Base-by-base conservation (phyloP, 805 yeast species). In the Candida schatavii region DNA sequence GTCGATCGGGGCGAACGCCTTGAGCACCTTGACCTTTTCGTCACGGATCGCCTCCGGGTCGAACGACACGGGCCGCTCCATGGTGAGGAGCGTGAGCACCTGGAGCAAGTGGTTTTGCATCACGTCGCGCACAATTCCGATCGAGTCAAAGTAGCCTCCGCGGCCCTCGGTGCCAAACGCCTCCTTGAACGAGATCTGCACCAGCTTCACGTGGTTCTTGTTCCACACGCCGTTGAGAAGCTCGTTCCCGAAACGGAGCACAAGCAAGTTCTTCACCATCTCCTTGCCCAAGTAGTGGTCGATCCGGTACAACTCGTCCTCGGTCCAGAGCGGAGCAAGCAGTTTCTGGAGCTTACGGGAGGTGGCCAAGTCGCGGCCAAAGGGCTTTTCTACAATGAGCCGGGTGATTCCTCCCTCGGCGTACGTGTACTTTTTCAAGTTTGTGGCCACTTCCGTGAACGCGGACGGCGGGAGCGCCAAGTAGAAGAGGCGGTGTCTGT, bases 121-220 rank as follows among this genome's bases (percentile, higher is more conserved):
- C 37, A 93, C 98, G 61, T 93, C 99, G 66, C 99, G 81, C 52
- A 93, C 86, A 60, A 93, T 93, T 45, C 99, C 99, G 57, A 90
- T 88, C 42, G 76, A 74, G 67, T 93, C 98, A 59, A 93, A 93
- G 72, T 93, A 93, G 29, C 99, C 99, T 53, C 99, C 99, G 62
- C 99, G 81, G 43, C 99, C 99, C 69, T 93, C 97, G 31, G 99
- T 93, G 42, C 99, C 99, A 55, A 93, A 93, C n/a, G 93, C 88
- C 71, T 93, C 99, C 72, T 93, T 93, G 75, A 93, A 91, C 11
- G 91, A 78, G 52, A 93, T 81, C 72, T 91, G 97, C 47, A 93
- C 82, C 30, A 83, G 78, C 47, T 80, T 75, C 57, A 93, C 81
- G 64, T 78, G 84, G 49, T 85, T 77, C 61, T 75, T 82, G 70